Evolutionary conservation across 73 alveolate genomes (phyloP), one percentile per base, ranked within the genome.

Genomic region (Urostyla sp.): DNA sequence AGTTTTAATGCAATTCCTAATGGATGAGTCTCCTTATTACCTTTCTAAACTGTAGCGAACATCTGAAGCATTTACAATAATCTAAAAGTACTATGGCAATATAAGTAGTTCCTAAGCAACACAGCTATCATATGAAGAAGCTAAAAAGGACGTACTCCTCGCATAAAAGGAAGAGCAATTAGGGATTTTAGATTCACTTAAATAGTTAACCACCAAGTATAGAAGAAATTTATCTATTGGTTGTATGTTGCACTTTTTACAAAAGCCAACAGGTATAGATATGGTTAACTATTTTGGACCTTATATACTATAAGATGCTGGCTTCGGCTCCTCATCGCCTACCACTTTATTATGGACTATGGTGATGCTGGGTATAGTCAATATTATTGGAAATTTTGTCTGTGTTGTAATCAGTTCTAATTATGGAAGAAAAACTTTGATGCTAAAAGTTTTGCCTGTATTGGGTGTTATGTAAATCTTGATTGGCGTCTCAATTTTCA

Each of bases 231-330:
- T 69, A 15, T 48, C 34, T 27, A 54, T 49, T 6, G 88, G 84
- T 6, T 16, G 28, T 13, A 55, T 66, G 69, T 56, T 84, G 13
- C 88, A 75, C 13, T 32, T 84, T 23, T 54, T 84, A 15, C 44
- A 84, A 35, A 48, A 84, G 26, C 37, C 75, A 11, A 23, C 57
- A 0, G 92, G 92, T 0, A 75, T 84, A 5, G 60, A 74, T 37
- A 74, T 82, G 0, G 44, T 80, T 16, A 40, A 72, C 61, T 75
- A 58, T 35, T 84, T 59, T 40, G 92, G 92, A 30, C 92, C 92
- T 2, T 43, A 34, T 15, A 75, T 84, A 23, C 16, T 84, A 49
- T 43, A 48, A 63, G 69, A 66, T 40, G 80, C 80, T 7, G 80
- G 80, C 2, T 40, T 66, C 21, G 66, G 43, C 1, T 5, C 36